Conservation (phyloP, 305 asterid genomes). For the Fraxinus velutina region DNA sequence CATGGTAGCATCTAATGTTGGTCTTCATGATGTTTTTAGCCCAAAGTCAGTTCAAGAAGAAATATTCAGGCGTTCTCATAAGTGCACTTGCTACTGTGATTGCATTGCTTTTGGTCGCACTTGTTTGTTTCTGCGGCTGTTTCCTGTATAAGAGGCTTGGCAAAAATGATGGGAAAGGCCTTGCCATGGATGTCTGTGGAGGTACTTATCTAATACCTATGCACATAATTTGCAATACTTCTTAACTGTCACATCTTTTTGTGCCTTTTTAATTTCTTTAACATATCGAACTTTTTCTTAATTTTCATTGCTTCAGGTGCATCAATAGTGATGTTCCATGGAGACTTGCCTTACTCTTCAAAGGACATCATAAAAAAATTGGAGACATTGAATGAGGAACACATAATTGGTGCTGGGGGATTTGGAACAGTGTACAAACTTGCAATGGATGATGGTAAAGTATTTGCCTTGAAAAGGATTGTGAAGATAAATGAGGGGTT, state of each 20-base stretch:
- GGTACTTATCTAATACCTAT: conserved; percentile 50
- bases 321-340: conserved; percentile 91
- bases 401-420: conserved; percentile 91
- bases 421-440: conserved; percentile 98
- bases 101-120: conserved; percentile 91
- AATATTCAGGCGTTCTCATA: conserved; percentile 72
- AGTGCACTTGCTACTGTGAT: conserved; percentile 95
- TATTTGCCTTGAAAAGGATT: conserved; percentile 89
- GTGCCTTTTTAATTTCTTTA: background rate
- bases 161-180: conserved; percentile 74
- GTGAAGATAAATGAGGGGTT: conserved; percentile 89
- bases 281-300: background rate
- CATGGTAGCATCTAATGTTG: conserved; percentile 2
- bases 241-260: conserved; percentile 7
- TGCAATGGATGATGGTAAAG: conserved; percentile 90
- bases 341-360: conserved; percentile 94
- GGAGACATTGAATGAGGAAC: conserved; percentile 80
- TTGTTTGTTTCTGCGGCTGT: conserved; percentile 99
- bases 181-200: conserved; percentile 82
- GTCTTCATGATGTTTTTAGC: conserved; percentile 38
- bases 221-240: conserved; percentile 24
- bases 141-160: conserved; percentile 88
- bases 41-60: conserved; percentile 61
- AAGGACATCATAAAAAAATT: conserved; percentile 83
- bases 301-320: conserved; percentile 62